Evolutionary conservation across 768 basidiomycete species (phyloP), one percentile per base, ranked within the genome.

Genomic region (Panellus pusillus): DNA sequence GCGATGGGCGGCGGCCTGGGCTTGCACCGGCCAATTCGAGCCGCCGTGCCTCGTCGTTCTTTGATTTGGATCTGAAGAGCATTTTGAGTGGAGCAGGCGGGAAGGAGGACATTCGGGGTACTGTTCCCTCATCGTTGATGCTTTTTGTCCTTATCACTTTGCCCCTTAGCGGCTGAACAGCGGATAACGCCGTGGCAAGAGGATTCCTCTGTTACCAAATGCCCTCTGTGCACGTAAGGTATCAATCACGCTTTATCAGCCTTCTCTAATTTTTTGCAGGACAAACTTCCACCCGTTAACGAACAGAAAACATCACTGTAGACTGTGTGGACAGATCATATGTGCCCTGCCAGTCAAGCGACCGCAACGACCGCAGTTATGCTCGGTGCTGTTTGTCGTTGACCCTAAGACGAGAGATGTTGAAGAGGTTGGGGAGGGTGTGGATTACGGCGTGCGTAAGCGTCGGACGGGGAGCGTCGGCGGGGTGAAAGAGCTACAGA

Each of bases 281-380:
- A 78, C 81, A 45, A 82, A 87, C 1, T 98, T 98, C 66, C 90
- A 94, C 65, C 83, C 91, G 0, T 71, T 98, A 3, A 91, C 93
- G 1, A 96, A 93, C 61, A 84, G 96, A 13, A 96, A 96, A 71
- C 96, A 98, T 62, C 96, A 98, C 65, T 98, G 96, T 66, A 86
- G 96, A 9, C 74, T 98, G 13, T 98, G 96, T 61, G 96, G 96
- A 0, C 78, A 86, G 50, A 90, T 98, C 37, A 84, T 98, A 12
- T 98, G 96, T 64, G 89, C 94, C 1, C 77, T 97, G 5, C 92
- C 93, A 0, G 74, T 86, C 11, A 93, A 90, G 52, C 79, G 74
- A 4, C 83, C 86, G 2, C 82, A 84, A 61, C 81, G 93, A 18
- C 78, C 76, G 1, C 75, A 75, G 43, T 71, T 79, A 6, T 97